Percentiles rank a stretch among this genome's conserved stretches.
Conservation (phyloP, 768 basidiomycete species). For the Hygrocybe punicea region DNA sequence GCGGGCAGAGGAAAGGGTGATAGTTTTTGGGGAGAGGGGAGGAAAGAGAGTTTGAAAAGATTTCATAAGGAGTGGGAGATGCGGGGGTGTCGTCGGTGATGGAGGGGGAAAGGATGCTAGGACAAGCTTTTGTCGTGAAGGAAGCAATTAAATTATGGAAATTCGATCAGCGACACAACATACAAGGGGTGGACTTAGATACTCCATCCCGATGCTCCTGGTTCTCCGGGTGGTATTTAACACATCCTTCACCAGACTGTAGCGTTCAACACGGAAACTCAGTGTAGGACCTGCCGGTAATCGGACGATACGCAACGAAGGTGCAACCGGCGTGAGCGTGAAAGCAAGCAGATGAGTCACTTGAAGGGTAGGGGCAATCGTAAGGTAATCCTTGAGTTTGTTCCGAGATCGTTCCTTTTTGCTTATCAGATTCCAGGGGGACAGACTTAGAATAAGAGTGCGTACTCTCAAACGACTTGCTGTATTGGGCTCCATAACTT, state of each 20-base stretch:
- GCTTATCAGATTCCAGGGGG: neutral
- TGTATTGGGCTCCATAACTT: conserved; percentile 98
- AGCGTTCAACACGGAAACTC: conserved; percentile 88
- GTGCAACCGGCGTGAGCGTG: conserved; percentile 80
- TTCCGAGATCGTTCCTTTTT: conserved; percentile 82
- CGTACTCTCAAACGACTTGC: conserved; percentile 84
- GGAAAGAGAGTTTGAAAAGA: conserved; percentile 96
- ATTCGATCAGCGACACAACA: conserved; percentile 24
- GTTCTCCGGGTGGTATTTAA: conserved; percentile 61
- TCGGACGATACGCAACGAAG: conserved; percentile 82
- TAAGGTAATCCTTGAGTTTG: conserved; percentile 90
- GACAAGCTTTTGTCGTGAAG: conserved; percentile 61
- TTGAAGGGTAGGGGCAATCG: conserved; percentile 83
- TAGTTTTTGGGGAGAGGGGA: conserved; percentile 76
- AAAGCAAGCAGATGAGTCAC: conserved; percentile 93
- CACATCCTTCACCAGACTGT: conserved; percentile 86
- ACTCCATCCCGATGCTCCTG: conserved; percentile 80
- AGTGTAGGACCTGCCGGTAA: conserved; percentile 90
- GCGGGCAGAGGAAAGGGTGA: conserved; percentile 84
- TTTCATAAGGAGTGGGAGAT: conserved; percentile 89
- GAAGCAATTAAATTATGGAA: neutral
- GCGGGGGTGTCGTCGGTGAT: conserved; percentile 70
- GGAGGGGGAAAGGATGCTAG: conserved; percentile 82
- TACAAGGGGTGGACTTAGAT: conserved; percentile 88
- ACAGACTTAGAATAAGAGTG: conserved; percentile 7